phyloP scores from a whole-genome alignment of 768 basidiomycete species.

The Ramaria sp. region DNA sequence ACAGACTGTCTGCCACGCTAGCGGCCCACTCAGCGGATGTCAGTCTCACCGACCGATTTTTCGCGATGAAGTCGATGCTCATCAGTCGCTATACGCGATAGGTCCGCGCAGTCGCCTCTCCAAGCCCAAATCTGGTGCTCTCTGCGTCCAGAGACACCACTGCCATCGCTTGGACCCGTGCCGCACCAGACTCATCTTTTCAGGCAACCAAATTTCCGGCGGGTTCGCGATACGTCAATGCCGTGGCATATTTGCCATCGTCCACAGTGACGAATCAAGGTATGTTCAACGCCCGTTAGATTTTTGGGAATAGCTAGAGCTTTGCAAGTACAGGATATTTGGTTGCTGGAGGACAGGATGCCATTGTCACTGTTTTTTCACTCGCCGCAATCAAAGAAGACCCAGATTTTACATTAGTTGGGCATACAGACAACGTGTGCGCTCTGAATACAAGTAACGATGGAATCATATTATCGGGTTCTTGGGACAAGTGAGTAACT shows the following conservation, averaged over 20 bases:
- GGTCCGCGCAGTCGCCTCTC: slow-evolving; percentile 77
- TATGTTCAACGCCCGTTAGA: slow-evolving; percentile 22
- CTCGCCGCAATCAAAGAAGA: slow-evolving; percentile 51
- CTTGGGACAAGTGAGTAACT: slow-evolving; percentile 82
- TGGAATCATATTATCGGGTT: slow-evolving; percentile 83
- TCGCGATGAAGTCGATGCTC: slow-evolving; percentile 7
- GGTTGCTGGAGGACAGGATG: slow-evolving; percentile 84
- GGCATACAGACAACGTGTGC: slow-evolving; percentile 88
- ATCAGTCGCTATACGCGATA: slow-evolving; percentile 25
- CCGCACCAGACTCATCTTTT: slow-evolving; percentile 39
- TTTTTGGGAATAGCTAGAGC: slow-evolving; percentile 5
- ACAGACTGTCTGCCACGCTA: slow-evolving; percentile 69
- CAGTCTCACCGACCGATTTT: slow-evolving; percentile 21
- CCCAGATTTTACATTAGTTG: slow-evolving; percentile 74
- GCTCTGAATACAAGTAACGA: slow-evolving; percentile 59
- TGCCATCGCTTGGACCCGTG: slow-evolving; percentile 74
- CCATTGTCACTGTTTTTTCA: slow-evolving; percentile 75
- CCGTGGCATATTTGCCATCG: slow-evolving; percentile 64
- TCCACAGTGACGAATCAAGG: slow-evolving; percentile 51
- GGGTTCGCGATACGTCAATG: slow-evolving; percentile 70
- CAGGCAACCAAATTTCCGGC: slow-evolving; percentile 42
- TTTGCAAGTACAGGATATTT: slow-evolving; percentile 51
- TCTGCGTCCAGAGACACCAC: slow-evolving; percentile 90
- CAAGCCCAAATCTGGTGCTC: slow-evolving; percentile 66
- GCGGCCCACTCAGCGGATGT: slow-evolving; percentile 67